Percentiles rank a stretch among this genome's conserved stretches.
These are phyloP conservation scores for Coniferiporia sulphurascens DNA, from an alignment of 1,284 basidiomycete species.

Conservation along the genomic window DNA sequence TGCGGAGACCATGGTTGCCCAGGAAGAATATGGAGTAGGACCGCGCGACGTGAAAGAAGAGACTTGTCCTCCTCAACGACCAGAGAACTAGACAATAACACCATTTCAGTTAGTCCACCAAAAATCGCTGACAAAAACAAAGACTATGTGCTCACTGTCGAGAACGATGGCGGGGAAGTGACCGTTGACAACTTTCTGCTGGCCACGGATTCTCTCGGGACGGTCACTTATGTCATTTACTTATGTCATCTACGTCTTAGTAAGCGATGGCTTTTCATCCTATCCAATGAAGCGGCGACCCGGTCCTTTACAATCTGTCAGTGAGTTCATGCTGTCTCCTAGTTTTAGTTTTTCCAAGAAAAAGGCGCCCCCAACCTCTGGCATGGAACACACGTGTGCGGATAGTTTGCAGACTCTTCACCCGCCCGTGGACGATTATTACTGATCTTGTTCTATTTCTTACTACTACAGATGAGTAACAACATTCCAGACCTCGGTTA, in stretches of 20 bases:
- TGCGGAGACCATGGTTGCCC: slow-evolving; percentile 49
- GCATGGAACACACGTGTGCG: too few relatives aligned
- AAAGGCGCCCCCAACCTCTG: too few relatives aligned
- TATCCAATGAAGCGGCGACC: not conserved
- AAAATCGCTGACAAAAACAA: not conserved
- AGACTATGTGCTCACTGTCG: slow-evolving; percentile 1
- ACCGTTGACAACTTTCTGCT: slow-evolving; percentile 11
- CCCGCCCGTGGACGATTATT: too few relatives aligned
- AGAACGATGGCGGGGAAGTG: not conserved
- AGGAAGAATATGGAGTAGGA: not conserved
- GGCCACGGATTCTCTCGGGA: slow-evolving; percentile 10
- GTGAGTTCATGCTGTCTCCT: too few relatives aligned
- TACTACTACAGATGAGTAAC: too few relatives aligned
- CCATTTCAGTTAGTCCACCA: not conserved
- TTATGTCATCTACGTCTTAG: not conserved
- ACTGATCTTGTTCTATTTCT: too few relatives aligned
- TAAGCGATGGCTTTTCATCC: not conserved
- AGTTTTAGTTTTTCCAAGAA: too few relatives aligned
- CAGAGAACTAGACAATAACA: not conserved
- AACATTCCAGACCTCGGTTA: too few relatives aligned
- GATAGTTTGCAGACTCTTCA: too few relatives aligned
- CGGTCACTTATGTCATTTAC: slow-evolving; percentile 6
- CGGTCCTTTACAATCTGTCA: not conserved
- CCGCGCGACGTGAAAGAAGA: not conserved
- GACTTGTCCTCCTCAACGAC: not conserved